Evolutionary conservation across 345 rosid genomes (phyloP).

Genomic region (Syzygium grande): DNA sequence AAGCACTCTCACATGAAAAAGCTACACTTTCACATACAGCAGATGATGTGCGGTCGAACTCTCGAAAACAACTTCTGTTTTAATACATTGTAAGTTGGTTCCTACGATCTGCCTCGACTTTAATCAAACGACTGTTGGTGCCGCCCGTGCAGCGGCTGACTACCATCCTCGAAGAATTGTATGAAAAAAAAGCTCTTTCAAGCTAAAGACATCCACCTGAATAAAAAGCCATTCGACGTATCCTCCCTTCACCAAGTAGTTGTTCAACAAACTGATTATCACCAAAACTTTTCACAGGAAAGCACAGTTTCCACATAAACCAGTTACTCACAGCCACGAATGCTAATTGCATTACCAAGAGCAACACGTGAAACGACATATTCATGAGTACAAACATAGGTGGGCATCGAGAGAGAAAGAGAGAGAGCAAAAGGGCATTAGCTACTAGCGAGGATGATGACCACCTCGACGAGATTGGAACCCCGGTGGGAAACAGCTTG

Average conservation of each 20-base stretch:
- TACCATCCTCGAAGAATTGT: not conserved
- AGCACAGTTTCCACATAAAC: not conserved
- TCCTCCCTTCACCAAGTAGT: not conserved
- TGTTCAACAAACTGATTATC: not conserved
- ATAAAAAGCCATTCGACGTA: not conserved
- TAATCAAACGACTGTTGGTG: not conserved
- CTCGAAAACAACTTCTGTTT: not conserved
- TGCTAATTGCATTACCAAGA: not conserved
- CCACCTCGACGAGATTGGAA: constrained; percentile 83
- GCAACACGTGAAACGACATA: not conserved
- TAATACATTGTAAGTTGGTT: not conserved
- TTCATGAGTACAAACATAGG: not conserved
- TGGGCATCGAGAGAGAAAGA: not conserved
- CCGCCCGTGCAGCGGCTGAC: not conserved
- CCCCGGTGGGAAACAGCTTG: constrained; percentile 84
- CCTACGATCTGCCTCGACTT: not conserved
- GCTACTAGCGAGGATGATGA: not conserved
- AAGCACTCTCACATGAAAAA: not conserved
- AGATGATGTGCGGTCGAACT: not conserved
- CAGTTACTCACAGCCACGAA: not conserved
- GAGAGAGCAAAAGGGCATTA: not conserved
- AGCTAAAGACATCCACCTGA: not conserved
- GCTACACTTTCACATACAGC: not conserved
- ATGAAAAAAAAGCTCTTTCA: not conserved
- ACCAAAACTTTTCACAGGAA: not conserved